These are phyloP conservation scores for Protea cynaroides DNA, from an alignment of 164 flowering plant species.

Conservation along the genomic window DNA sequence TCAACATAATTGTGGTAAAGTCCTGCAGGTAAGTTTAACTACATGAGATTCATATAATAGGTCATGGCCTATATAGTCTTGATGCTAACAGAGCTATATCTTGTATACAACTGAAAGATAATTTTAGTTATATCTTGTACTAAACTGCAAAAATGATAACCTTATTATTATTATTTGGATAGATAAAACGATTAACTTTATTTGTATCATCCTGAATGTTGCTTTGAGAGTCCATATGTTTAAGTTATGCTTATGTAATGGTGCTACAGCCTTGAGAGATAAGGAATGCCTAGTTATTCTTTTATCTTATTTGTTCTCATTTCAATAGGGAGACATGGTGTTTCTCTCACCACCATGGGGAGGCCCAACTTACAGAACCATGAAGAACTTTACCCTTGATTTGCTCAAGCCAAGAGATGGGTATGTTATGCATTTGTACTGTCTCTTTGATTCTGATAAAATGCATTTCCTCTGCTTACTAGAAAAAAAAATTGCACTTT, in stretches of 20 bases:
- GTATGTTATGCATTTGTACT: constrained; percentile 21
- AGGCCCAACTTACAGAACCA: constrained; percentile 39
- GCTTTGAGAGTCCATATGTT: not conserved
- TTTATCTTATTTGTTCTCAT: constrained; percentile 1
- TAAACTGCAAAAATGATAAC: too few relatives aligned
- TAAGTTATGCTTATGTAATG: not conserved
- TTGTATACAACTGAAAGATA: too few relatives aligned
- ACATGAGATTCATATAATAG: too few relatives aligned
- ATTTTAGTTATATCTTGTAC: too few relatives aligned
- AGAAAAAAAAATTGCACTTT: too few relatives aligned
- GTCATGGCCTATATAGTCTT: too few relatives aligned
- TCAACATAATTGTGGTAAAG: too few relatives aligned
- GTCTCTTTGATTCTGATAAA: not conserved
- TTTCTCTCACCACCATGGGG: constrained; percentile 72
- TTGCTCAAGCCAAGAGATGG: constrained; percentile 54
- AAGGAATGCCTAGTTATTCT: not conserved
- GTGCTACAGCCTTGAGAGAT: not conserved
- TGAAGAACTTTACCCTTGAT: constrained; percentile 39
- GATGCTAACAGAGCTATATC: too few relatives aligned
- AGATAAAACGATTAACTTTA: too few relatives aligned
- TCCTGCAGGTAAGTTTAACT: too few relatives aligned
- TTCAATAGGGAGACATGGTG: constrained; percentile 37
- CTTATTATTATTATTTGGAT: too few relatives aligned
- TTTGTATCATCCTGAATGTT: not conserved
- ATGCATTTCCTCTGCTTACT: not conserved